Base-by-base conservation (phyloP, 768 basidiomycete genomes). In the Boletales sp. region DNA sequence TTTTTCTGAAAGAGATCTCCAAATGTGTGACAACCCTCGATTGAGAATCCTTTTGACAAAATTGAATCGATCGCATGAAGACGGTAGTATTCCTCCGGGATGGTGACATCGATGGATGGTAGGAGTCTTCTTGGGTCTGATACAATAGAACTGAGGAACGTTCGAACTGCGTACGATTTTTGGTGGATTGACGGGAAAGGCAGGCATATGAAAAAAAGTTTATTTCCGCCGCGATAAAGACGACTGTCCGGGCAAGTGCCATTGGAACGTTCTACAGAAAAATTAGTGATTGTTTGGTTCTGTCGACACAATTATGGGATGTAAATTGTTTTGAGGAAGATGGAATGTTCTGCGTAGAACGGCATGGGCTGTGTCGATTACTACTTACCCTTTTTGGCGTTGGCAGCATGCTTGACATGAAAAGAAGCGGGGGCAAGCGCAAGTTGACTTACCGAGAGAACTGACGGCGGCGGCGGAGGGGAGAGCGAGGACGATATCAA, bases 301-400 rank as follows among this genome's bases (percentile, higher is more conserved):
- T 60, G 53, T 63, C 57, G 51, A 42, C 32, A 44, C 12, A 54
- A 57, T 57, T 60, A 54, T 60, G 44, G 37, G 13, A 57, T 48
- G 48, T 34, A 9, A 46, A 41, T 19, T 17, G 13, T 34, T 41
- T 30, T 49, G 35, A 44, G 46, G 41, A 49, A 41, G 36, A 46
- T 54, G 52, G 62, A 65, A 63, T 38, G 50, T 63, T 63, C 62
- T 63, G 48, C 46, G 15, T 60, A 45, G 63, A 65, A 65, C 48
- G 31, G 32, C 14, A 9, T 5, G 25, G 51, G 55, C 58, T 54
- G 57, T 54, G 58, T 42, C 17, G 40, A 62, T 54, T 58, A 50
- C 46, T 54, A 13, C 56, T 18, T 57, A 45, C 63, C 50, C 3
- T 39, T 44, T 55, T 48, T 19, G 58, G 63, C 21, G 45, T 48